phyloP scores from a whole-genome alignment of 768 basidiomycete genomes.

The Boletus vinaceobasis region DNA sequence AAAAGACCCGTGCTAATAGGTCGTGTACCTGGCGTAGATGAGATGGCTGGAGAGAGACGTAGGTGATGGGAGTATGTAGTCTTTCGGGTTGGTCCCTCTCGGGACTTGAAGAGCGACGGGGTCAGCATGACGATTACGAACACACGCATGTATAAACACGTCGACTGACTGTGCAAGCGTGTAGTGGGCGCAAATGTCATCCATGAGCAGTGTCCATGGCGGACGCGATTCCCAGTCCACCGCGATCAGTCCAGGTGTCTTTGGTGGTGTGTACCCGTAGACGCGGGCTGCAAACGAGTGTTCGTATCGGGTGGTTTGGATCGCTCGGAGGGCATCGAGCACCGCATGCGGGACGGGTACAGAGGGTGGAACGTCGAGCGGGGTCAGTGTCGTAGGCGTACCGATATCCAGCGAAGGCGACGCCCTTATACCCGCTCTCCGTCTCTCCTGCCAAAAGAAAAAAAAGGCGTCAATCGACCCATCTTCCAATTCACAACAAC shows the following conservation, averaged over 20 bases:
- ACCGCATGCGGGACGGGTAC: constrained; percentile 31
- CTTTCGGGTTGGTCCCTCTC: constrained; percentile 45
- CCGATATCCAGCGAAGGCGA: background rate
- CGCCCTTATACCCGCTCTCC: constrained; percentile 11
- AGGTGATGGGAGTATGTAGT: constrained; percentile 53
- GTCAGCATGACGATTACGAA: background rate
- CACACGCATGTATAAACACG: background rate
- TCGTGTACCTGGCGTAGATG: constrained; percentile 74
- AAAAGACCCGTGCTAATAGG: constrained; percentile 63
- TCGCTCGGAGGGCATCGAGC: constrained; percentile 51
- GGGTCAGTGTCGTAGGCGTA: constrained; percentile 10
- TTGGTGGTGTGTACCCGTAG: constrained; percentile 37
- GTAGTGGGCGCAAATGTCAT: constrained; percentile 66
- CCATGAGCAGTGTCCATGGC: constrained; percentile 76
- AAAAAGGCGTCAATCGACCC: background rate
- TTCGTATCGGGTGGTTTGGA: constrained; percentile 62
- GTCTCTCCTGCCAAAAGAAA: constrained; percentile 17
- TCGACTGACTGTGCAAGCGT: constrained; percentile 50
- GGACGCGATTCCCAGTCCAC: constrained; percentile 71
- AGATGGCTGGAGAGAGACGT: constrained; percentile 51
- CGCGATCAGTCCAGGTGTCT: constrained; percentile 41
- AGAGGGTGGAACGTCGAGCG: constrained; percentile 29
- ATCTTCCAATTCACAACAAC: background rate
- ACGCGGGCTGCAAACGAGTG: constrained; percentile 67
- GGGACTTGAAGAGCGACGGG: constrained; percentile 41